phyloP scores from a whole-genome alignment of 1,284 basidiomycete genomes.

The Leccinum angustisporum region DNA sequence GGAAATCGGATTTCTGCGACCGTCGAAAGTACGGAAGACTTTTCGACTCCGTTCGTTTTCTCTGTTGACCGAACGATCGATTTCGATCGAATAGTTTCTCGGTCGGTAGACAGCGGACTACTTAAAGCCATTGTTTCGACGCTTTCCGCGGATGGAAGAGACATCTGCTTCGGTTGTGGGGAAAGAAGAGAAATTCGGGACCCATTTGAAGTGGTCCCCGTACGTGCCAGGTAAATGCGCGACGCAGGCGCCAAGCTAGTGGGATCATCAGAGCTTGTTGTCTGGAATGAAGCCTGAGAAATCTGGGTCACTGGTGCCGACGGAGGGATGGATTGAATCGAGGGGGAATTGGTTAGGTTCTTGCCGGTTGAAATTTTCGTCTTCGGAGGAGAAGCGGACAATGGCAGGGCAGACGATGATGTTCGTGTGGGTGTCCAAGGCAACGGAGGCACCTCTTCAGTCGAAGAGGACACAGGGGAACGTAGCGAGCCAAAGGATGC shows the following conservation, averaged over 20 bases:
- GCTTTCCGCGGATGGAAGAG: slow-evolving; percentile 22
- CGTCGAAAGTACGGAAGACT: slow-evolving; percentile 12
- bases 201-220: slow-evolving; percentile 1
- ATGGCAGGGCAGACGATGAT: background rate
- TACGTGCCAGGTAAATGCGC: background rate
- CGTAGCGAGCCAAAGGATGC: slow-evolving; percentile 31
- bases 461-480: slow-evolving; percentile 17
- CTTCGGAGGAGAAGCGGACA: slow-evolving; percentile 6
- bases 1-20: slow-evolving; percentile 1
- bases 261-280: slow-evolving; percentile 15
- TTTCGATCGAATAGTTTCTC: slow-evolving; percentile 19
- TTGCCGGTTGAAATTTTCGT: slow-evolving; percentile 18
- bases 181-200: slow-evolving; percentile 29
- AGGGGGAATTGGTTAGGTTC: slow-evolving; percentile 5
- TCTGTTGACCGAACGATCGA: slow-evolving; percentile 31
- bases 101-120: background rate
- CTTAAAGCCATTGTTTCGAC: slow-evolving; percentile 11
- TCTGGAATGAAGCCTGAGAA: slow-evolving; percentile 16
- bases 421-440: slow-evolving; percentile 26
- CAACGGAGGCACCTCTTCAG: slow-evolving; percentile 28
- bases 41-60: background rate
- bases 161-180: slow-evolving; percentile 24
- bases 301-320: slow-evolving; percentile 20
- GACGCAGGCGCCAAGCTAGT: slow-evolving; percentile 19
- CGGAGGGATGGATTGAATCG: slow-evolving; percentile 28